Evolutionary conservation across 2,329 filamentous ascomycete species (phyloP), one percentile per base, ranked within the genome.

Genomic region (Alternaria rosae): DNA sequence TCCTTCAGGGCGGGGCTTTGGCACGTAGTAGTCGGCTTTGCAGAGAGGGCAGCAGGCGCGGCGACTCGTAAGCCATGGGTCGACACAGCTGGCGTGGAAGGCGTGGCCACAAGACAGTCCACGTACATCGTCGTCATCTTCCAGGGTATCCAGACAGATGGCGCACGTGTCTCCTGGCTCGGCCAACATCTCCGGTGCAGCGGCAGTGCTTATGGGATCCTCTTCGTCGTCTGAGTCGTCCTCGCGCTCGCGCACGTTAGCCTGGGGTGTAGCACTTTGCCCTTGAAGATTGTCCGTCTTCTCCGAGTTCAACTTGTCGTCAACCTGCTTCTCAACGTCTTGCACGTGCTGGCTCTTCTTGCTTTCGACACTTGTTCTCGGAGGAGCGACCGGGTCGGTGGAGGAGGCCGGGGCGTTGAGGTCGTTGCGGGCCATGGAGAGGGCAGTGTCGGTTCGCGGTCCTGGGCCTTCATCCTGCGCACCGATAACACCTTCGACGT

Each of bases 21-120:
- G 94, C 3, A 93, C 90, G 79, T 97, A 98, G 79, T 98, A 99
- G 76, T 99, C 95, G 42, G 94, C 92, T 82, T 99, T 99, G 85
- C 95, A 99, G 7, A 99, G 89, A 6, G 95, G 95, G 78, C 95
- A 99, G 83, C 94, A 98, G 25, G 95, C 95, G 68, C 94, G 90
- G 66, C 95, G 89, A 75, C 92, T 94, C 10, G 95, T 99, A 66
- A 99, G 83, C 95, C 95, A 99, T 11, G 95, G 95, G 72, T 99
- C 95, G 51, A 99, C 88, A 76, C 95, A 99, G 41, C 91, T 92
- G 53, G 93, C 94, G 78, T 99, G 95, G 87, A 98, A 99, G 56
- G 94, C 94, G 79, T 99, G 95, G n/a, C 95, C 95, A 75, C 95
- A 99, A 5, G 92, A 93, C 64, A 99, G 83, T 3, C 95, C 95